These are phyloP conservation scores for Coemansia brasiliensis DNA, from an alignment of 192 early-diverging fungal genomes.

Conservation along the genomic window DNA sequence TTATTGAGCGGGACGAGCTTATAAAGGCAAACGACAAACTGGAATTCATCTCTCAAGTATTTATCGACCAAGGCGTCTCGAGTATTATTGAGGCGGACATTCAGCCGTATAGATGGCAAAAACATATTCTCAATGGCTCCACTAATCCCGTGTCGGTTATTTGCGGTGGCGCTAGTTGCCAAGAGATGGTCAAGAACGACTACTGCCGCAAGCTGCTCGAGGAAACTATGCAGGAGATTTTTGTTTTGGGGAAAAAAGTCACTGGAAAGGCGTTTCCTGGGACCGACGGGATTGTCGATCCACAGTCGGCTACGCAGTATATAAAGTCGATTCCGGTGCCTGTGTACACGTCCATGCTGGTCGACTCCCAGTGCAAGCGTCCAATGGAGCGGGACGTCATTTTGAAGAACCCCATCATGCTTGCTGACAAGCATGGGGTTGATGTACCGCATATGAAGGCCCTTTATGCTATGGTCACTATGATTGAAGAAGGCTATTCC, in stretches of 20 bases:
- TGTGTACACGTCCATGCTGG: constrained; percentile 52
- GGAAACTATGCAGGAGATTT: constrained; percentile 49
- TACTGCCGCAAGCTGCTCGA: constrained; percentile 31
- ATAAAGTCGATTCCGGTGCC: constrained; percentile 43
- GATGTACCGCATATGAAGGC: constrained; percentile 48
- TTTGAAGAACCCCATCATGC: constrained; percentile 44
- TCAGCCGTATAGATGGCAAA: constrained; percentile 55
- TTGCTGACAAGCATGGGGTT: constrained; percentile 42
- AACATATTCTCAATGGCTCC: constrained; percentile 48
- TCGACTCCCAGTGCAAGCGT: constrained; percentile 50
- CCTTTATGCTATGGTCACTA: constrained; percentile 42
- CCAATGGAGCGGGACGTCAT: constrained; percentile 55
- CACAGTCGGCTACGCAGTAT: constrained; percentile 38
- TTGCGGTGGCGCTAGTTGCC: constrained; percentile 40
- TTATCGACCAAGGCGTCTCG: constrained; percentile 35
- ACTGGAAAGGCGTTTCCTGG: constrained; percentile 42
- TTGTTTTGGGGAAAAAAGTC: constrained; percentile 36
- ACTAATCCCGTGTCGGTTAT: constrained; percentile 53
- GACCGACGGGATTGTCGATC: constrained; percentile 47
- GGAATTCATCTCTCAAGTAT: constrained; percentile 19
- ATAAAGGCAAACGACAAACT: constrained; percentile 8
- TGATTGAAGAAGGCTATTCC: constrained; percentile 40
- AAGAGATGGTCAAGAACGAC: constrained; percentile 38
- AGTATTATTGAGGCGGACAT: constrained; percentile 43
- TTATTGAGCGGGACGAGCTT: not conserved